phyloP scores from a whole-genome alignment of 805 yeast genomes.

The Cephaloascus albidus region DNA sequence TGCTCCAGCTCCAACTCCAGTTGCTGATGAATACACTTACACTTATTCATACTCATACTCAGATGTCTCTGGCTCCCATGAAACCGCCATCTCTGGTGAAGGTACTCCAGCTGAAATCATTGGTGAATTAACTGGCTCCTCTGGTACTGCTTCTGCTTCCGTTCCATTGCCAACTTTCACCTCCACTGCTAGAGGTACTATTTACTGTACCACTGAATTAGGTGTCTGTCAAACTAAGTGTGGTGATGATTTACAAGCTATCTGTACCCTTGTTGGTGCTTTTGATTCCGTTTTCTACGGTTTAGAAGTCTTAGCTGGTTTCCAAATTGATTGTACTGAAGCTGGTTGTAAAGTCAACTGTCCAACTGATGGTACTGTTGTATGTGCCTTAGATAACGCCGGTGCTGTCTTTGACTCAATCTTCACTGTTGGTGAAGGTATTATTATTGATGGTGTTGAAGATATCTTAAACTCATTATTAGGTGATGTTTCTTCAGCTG shows the following conservation, averaged over 20 bases:
- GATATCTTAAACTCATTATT: neutral
- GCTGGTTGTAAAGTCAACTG: neutral
- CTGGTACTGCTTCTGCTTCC: neutral
- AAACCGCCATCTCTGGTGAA: neutral
- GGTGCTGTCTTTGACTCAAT: neutral
- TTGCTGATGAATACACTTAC: slow-evolving; percentile 1
- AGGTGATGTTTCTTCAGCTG: neutral
- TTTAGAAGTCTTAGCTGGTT: neutral
- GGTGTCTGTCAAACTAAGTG: neutral
- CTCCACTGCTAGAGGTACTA: neutral
- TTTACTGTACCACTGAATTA: neutral
- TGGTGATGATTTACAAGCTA: neutral
- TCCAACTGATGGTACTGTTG: neutral
- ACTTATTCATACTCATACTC: neutral
- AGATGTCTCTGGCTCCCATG: neutral
- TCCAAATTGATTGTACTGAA: neutral
- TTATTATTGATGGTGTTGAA: neutral
- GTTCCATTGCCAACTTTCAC: neutral
- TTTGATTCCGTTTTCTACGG: neutral
- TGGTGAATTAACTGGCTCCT: neutral
- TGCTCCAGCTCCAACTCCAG: slow-evolving; percentile 6
- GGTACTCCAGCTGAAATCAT: neutral
- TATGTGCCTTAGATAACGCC: neutral
- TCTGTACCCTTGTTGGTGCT: neutral
- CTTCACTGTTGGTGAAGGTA: neutral